phyloP scores from a whole-genome alignment of 2,329 filamentous ascomycete species.

The Botrytis elliptica region DNA sequence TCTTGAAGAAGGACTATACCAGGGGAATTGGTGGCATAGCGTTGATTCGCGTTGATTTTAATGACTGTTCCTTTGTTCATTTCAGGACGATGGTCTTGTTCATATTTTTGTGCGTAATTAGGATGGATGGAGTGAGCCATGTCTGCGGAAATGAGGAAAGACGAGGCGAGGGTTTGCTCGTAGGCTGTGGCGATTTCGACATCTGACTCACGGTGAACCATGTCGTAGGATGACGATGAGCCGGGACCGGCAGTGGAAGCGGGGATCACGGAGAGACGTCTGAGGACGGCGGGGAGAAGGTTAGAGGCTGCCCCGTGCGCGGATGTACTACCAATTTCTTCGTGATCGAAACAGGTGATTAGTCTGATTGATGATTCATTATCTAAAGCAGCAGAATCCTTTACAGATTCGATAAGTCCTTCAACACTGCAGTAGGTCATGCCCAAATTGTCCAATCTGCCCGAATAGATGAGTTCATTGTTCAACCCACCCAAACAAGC shows the following conservation, averaged over 20 bases:
- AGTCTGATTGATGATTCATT: constrained; percentile 80
- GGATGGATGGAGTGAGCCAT: constrained; percentile 97
- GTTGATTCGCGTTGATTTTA: constrained; percentile 97
- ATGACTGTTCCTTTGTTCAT: constrained; percentile 97
- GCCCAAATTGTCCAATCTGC: constrained; percentile 91
- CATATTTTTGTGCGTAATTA: constrained; percentile 91
- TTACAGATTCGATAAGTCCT: constrained; percentile 78
- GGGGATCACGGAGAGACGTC: constrained; percentile 79
- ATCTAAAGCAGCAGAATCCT: constrained; percentile 62
- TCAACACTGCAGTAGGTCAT: constrained; percentile 93
- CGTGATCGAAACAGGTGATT: constrained; percentile 95
- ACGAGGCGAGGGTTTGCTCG: constrained; percentile 87
- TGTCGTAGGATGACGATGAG: constrained; percentile 65
- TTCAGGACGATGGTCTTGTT: constrained; percentile 83
- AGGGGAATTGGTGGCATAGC: constrained; percentile 94
- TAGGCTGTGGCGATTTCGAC: constrained; percentile 74
- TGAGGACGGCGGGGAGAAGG: constrained; percentile 80
- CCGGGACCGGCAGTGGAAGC: constrained; percentile 41
- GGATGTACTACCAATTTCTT: constrained; percentile 90
- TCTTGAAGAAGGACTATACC: constrained; percentile 93
- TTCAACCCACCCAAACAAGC: constrained; percentile 84
- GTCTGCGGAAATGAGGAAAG: constrained; percentile 92
- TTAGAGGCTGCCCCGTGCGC: constrained; percentile 94
- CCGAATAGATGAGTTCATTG: constrained; percentile 93
- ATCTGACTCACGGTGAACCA: constrained; percentile 50